Conservation (phyloP, 805 yeast genomes). For the Pichia nanzhaoensis region DNA sequence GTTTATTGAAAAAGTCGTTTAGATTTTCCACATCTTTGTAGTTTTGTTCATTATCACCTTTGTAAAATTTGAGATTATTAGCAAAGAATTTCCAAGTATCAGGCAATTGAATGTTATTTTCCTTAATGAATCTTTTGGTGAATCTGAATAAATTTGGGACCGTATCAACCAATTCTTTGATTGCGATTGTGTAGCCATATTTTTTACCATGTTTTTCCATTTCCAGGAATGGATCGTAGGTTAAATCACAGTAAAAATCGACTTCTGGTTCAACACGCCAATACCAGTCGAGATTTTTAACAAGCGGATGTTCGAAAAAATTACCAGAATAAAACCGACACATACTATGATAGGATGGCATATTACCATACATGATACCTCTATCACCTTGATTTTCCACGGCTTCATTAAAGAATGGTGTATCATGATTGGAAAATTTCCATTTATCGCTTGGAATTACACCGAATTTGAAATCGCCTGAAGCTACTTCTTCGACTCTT, state of each 20-base stretch:
- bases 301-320: conserved; percentile 74
- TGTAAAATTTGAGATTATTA: conserved; percentile 32
- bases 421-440: conserved; percentile 53
- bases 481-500: conserved; percentile 45
- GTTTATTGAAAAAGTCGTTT: conserved; percentile 23
- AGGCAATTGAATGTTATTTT: conserved; percentile 43
- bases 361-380: conserved; percentile 74
- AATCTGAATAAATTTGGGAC: conserved; percentile 74
- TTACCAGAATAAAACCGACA: conserved; percentile 86
- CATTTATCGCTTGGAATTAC: conserved; percentile 51
- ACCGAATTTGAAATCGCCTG: conserved; percentile 68
- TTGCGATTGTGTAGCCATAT: conserved; percentile 80
- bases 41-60: conserved; percentile 28
- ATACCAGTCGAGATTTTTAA: conserved; percentile 75
- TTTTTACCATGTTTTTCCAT: conserved; percentile 65
- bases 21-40: conserved; percentile 22
- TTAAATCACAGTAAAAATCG: conserved; percentile 80
- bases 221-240: conserved; percentile 84
- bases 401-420: conserved; percentile 41
- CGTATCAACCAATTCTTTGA: conserved; percentile 73
- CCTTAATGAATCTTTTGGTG: conserved; percentile 56
- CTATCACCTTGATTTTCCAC: conserved; percentile 76
- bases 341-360: conserved; percentile 87
- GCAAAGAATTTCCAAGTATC: conserved; percentile 66
- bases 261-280: conserved; percentile 97